Evolutionary conservation across 2,329 filamentous ascomycete species (phyloP).

Genomic region (Colletotrichum melonis): DNA sequence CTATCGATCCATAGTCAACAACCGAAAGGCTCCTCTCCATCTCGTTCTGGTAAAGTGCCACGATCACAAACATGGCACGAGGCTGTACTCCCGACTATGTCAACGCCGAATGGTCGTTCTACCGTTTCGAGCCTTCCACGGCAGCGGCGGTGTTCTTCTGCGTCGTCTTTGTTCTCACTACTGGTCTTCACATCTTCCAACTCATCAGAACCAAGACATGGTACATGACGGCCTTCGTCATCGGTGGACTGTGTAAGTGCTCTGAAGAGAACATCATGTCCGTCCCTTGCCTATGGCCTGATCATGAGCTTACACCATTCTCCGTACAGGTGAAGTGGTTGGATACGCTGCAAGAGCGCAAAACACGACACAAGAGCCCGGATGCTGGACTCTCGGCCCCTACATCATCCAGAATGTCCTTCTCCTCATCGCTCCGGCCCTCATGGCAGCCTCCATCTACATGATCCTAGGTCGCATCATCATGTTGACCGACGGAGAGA

Average conservation of each 20-base stretch:
- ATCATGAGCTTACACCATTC: not conserved
- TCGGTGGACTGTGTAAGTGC: slow-evolving; percentile 31
- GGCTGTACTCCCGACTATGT: slow-evolving; percentile 19
- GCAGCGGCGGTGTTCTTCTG: slow-evolving; percentile 30
- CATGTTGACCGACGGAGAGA: slow-evolving; percentile 49
- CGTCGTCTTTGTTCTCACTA: slow-evolving; percentile 16
- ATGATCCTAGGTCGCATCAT: slow-evolving; percentile 59
- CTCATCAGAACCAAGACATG: slow-evolving; percentile 29
- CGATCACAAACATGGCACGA: not conserved
- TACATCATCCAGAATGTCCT: slow-evolving; percentile 55
- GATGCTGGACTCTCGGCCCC: slow-evolving; percentile 53
- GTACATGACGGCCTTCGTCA: slow-evolving; percentile 33
- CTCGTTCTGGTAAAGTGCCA: too few species aligned
- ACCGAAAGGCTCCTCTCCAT: not conserved
- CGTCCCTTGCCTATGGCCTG: too few species aligned
- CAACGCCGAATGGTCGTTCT: slow-evolving; percentile 23
- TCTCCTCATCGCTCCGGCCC: slow-evolving; percentile 50
- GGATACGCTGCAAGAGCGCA: slow-evolving; percentile 27
- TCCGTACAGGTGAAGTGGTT: slow-evolving; percentile 25
- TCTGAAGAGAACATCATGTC: not conserved
- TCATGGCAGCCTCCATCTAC: slow-evolving; percentile 59
- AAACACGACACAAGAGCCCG: slow-evolving; percentile 21
- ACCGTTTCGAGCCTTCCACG: slow-evolving; percentile 33
- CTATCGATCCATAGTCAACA: too few species aligned
- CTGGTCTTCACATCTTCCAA: slow-evolving; percentile 26